Conservation (phyloP, 2,329 filamentous ascomycete species). For the Sporothrix globosa region DNA sequence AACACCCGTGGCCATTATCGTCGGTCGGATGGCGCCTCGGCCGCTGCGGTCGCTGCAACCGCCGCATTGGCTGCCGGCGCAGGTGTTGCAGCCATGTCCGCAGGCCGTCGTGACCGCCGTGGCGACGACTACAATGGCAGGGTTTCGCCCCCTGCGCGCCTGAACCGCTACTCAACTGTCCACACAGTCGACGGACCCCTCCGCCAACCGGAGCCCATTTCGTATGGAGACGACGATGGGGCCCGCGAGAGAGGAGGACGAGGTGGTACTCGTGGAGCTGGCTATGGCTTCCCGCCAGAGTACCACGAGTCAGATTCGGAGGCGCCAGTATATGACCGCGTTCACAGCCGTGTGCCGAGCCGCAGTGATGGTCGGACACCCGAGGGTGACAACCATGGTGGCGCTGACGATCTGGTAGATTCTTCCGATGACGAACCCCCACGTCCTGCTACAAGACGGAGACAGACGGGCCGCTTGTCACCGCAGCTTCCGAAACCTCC, state of each 20-base stretch:
- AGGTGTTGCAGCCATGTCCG: conserved; percentile 3
- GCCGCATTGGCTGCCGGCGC: conserved; percentile 20
- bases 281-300: background rate
- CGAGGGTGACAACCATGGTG: background rate
- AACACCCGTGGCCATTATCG: background rate
- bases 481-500: background rate
- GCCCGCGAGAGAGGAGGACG: background rate
- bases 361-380: background rate
- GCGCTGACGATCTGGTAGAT: background rate
- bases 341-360: background rate
- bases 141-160: background rate
- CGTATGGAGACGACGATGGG: background rate
- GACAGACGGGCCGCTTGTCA: background rate
- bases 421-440: background rate
- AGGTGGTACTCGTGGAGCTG: background rate
- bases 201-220: background rate
- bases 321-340: background rate
- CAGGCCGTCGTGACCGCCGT: background rate
- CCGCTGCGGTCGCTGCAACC: conserved; percentile 20
- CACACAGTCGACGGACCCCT: conserved; percentile 21
- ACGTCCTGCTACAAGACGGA: background rate
- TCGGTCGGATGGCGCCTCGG: conserved; percentile 15
- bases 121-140: background rate
- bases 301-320: background rate
- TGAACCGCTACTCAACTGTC: conserved; percentile 16